Evolutionary conservation across 2,329 filamentous ascomycete species (phyloP), one percentile per base, ranked within the genome.

Genomic region (Raffaelea albimanens): DNA sequence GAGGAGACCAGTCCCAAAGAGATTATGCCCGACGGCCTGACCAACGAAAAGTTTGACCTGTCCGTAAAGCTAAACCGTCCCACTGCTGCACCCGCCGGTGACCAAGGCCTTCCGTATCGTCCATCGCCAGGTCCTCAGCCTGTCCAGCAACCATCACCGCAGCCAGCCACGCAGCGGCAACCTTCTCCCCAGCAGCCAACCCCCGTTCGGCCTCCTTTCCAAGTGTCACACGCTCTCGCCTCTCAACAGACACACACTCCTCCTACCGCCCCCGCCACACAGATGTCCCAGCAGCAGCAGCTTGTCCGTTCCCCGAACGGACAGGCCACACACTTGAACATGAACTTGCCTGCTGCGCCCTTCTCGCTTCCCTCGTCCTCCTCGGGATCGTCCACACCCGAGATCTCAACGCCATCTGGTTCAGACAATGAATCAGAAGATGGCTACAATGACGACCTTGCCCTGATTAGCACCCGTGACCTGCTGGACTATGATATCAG

Each of bases 391-490:
- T 42, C 46, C 5, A 42, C 43, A 18, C 16, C 33, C 8, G 38
- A 18, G 9, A 22, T 10, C 19, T 38, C 39, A 2, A 40, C 33
- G 2, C 36, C 43, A 4, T 48, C 48, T 29, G 25, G 25, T 2
- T 58, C 68, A 2, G 66, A 66, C n/a, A 65, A 67, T 5, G 51
- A 50, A 16, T 43, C 38, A 3, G 61, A 61, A 7, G 63, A 65
- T 16, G 51, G 58, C 2, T 57, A 53, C 19, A 64, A 67, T 1
- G 53, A 50, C 4, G 51, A 56, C 22, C 66, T 70, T 55, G 67
- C 68, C 4, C 61, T 78, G 36, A 76, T 80, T 43, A 76, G 73
- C 0, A 80, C 76, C 1, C 63, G 64, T 13, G 75, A 79, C 40
- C 63, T 80, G 19, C 66, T 80, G 54, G 64, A 67, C 34, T 63